Base-by-base conservation (phyloP, 2,329 filamentous ascomycete species). In the Alternaria tenuissima region DNA sequence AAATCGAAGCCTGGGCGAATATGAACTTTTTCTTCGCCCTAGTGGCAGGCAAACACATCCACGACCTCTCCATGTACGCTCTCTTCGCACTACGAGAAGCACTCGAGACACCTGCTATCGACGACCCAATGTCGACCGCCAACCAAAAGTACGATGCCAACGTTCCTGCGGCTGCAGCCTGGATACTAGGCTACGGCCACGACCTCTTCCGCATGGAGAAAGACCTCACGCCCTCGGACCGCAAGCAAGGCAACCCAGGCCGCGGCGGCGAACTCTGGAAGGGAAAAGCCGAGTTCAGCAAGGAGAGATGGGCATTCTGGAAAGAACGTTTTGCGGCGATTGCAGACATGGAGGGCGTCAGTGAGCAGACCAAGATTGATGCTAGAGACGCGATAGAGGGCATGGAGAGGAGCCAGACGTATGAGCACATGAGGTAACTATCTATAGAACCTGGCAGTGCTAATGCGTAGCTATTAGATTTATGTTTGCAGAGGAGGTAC, bases 241-340 rank as follows among this genome's bases (percentile, higher is more conserved):
- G 43, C 16, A 75, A 72, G 18, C 46, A 67, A 18, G 74, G 73
- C 16, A 74, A 76, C 57, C 74, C 75, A 12, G 74, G 61, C 7
- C 66, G 52, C 16, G 72, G 72, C 1, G 74, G 74, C 0, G 62
- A 69, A 24, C 32, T 76, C 16, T 77, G 74, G 73, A 71, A 65
- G 18, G 74, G 74, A 1, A 72, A 62, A 34, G 39, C 66, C 4
- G 73, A 65, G 52, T 76, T 76, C 46, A 75, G 71, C 48, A 72
- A 71, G 47, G 69, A 67, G 55, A 67, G 75, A 36, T 78, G 75
- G 75, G 59, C 52, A 7, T 61, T 77, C 11, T 77, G 76, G 75
- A 75, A 73, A 52, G 66, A 70, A 41, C 66, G 74, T 44, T 74
- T 78, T 60, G 67, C 61, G 0, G 65, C 63, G 14, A 55, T 77